phyloP scores from a whole-genome alignment of 805 yeast genomes.

The Suhomyces pyralidae region DNA sequence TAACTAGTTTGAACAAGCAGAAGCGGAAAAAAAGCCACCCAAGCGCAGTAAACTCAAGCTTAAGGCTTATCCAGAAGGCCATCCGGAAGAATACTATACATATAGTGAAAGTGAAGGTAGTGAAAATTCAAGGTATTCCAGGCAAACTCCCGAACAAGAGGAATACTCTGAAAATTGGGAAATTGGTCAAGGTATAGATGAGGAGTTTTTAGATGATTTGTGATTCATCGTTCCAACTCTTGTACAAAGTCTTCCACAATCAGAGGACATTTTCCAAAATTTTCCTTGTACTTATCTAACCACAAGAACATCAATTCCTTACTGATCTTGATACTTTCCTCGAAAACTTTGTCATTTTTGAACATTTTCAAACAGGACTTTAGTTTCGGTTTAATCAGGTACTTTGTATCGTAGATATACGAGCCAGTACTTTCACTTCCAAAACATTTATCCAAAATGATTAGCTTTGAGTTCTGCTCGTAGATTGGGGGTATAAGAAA shows the following conservation, averaged over 20 bases:
- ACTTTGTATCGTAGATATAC: conserved; percentile 13
- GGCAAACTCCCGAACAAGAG: neutral
- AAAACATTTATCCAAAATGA: conserved; percentile 18
- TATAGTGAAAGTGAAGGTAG: conserved; percentile 1
- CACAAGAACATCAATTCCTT: conserved; percentile 20
- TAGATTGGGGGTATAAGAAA: conserved; percentile 23
- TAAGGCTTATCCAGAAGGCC: neutral
- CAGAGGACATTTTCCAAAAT: conserved; percentile 8
- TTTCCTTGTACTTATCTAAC: conserved; percentile 10
- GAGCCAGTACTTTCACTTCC: conserved; percentile 14
- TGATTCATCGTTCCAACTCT: neutral
- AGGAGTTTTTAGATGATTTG: neutral
- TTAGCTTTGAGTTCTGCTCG: conserved; percentile 11
- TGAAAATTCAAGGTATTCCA: neutral
- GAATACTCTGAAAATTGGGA: neutral
- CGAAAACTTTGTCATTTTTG: conserved; percentile 4
- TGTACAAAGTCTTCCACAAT: neutral
- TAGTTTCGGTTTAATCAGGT: conserved; percentile 15
- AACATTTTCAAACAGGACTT: conserved; percentile 13
- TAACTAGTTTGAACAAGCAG: conserved; percentile 1
- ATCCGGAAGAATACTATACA: neutral
- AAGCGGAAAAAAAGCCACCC: conserved; percentile 3
- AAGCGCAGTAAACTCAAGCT: neutral
- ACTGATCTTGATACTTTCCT: conserved; percentile 14
- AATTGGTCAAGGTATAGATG: neutral